phyloP scores from a whole-genome alignment of 2,329 filamentous ascomycete species.

The Fusarium tricinctum region DNA sequence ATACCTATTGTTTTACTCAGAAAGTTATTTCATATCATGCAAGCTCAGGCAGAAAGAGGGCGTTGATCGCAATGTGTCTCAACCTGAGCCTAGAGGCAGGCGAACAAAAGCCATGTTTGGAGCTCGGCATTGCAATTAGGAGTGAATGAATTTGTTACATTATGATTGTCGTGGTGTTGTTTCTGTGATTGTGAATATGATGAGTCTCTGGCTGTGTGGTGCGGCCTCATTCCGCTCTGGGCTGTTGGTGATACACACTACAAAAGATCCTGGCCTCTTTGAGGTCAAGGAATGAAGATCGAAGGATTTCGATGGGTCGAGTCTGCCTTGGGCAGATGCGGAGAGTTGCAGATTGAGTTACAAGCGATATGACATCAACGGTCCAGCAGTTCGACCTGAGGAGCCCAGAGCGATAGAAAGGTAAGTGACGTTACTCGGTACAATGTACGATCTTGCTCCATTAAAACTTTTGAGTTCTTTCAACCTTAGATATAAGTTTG shows the following conservation, averaged over 20 bases:
- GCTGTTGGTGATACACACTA: background rate
- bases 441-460: background rate
- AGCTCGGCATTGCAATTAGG: slow-evolving; percentile 18
- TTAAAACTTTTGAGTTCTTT: background rate
- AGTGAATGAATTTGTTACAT: slow-evolving; percentile 32
- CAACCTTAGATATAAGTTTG: slow-evolving; percentile 18
- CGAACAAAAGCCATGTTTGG: slow-evolving; percentile 36
- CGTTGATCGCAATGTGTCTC: slow-evolving; percentile 10
- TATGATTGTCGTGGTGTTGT: background rate
- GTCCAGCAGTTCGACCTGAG: background rate
- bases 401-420: background rate
- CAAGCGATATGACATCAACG: background rate
- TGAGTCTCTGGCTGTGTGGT: background rate
- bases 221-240: slow-evolving; percentile 12
- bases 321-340: slow-evolving; percentile 2
- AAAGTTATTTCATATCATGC: slow-evolving; percentile 23
- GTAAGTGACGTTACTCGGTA: background rate
- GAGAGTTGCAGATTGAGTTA: background rate
- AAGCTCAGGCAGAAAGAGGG: slow-evolving; percentile 12
- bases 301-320: slow-evolving; percentile 5
- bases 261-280: slow-evolving; percentile 3
- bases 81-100: slow-evolving; percentile 15
- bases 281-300: slow-evolving; percentile 6
- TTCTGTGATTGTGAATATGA: slow-evolving; percentile 4
- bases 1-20: slow-evolving; percentile 48